A percentile compares a stretch with the other conserved stretches of the same genome.
These are phyloP conservation scores for Phaeosphaeria sp. DNA, from an alignment of 2,329 filamentous ascomycete species.

Conservation along the genomic window DNA sequence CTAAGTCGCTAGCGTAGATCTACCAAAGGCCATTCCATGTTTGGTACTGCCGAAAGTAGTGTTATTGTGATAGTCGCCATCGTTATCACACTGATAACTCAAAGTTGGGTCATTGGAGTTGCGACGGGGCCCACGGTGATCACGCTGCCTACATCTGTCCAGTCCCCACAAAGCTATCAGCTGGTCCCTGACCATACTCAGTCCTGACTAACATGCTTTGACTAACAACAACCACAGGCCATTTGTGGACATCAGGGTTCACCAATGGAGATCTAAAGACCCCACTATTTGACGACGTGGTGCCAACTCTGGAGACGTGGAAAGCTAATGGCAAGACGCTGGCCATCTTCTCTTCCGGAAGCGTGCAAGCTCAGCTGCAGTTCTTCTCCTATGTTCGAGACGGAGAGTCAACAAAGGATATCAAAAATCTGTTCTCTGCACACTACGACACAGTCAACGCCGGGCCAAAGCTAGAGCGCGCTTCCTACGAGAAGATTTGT, in stretches of 20 bases:
- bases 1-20: slow-evolving; percentile 25
- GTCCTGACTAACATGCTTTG: slow-evolving; percentile 8
- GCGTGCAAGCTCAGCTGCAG: slow-evolving; percentile 80
- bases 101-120: not conserved
- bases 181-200: slow-evolving; percentile 6
- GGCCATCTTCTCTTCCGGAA: slow-evolving; percentile 83
- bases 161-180: slow-evolving; percentile 4
- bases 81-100: slow-evolving; percentile 11
- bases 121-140: slow-evolving; percentile 1
- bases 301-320: slow-evolving; percentile 68
- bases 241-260: slow-evolving; percentile 80
- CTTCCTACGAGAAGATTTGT: slow-evolving; percentile 73
- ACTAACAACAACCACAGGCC: slow-evolving; percentile 54
- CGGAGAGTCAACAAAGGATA: slow-evolving; percentile 49
- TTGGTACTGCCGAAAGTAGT: slow-evolving; percentile 21
- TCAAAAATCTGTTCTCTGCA: slow-evolving; percentile 45
- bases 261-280: slow-evolving; percentile 71
- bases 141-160: not conserved
- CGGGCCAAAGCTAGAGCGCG: slow-evolving; percentile 71
- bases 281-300: slow-evolving; percentile 77
- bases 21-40: slow-evolving; percentile 27
- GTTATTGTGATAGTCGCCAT: slow-evolving; percentile 35
- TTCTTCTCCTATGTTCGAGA: slow-evolving; percentile 69
- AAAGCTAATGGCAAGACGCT: slow-evolving; percentile 61
- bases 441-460: slow-evolving; percentile 81